phyloP scores from a whole-genome alignment of 2,329 filamentous ascomycete genomes.

The Exophiala oligosperma region DNA sequence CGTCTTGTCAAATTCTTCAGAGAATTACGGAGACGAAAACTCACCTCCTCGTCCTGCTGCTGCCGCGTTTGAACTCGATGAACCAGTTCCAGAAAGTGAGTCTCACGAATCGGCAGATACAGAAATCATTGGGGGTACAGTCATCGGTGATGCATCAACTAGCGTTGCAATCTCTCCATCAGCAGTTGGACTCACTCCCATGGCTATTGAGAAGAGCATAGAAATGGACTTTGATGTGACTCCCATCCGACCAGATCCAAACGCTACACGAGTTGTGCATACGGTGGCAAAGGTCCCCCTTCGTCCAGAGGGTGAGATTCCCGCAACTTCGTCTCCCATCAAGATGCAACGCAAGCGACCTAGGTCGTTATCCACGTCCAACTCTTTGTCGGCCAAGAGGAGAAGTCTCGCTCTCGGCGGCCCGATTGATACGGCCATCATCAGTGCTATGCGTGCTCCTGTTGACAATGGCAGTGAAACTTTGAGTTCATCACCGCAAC shows the following conservation, averaged over 20 bases:
- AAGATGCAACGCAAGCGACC: conserved; percentile 48
- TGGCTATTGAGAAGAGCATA: neutral
- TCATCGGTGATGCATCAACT: neutral
- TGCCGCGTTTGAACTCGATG: neutral
- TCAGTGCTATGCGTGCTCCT: neutral
- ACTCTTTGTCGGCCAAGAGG: conserved; percentile 29
- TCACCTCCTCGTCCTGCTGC: conserved; percentile 31
- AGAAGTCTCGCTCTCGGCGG: conserved; percentile 12
- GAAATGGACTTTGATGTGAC: conserved; percentile 43
- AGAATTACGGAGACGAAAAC: conserved; percentile 69
- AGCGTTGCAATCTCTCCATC: conserved; percentile 8
- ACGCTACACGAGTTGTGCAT: conserved; percentile 60
- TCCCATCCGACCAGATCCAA: conserved; percentile 50
- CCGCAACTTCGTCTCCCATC: conserved; percentile 39
- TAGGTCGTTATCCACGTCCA: conserved; percentile 53
- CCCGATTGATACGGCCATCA: neutral
- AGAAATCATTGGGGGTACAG: too few relatives aligned
- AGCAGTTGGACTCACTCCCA: neutral
- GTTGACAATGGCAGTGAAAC: neutral
- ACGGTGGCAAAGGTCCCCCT: conserved; percentile 73
- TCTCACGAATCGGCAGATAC: neutral
- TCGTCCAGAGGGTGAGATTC: conserved; percentile 60
- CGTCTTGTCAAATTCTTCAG: conserved; percentile 57
- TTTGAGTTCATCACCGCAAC: conserved; percentile 17
- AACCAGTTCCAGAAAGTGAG: neutral